Percentiles rank a stretch among this genome's conserved stretches.
phyloP scores from a whole-genome alignment of 176 grass and related monocot species.

The Oryza rufipogon region DNA sequence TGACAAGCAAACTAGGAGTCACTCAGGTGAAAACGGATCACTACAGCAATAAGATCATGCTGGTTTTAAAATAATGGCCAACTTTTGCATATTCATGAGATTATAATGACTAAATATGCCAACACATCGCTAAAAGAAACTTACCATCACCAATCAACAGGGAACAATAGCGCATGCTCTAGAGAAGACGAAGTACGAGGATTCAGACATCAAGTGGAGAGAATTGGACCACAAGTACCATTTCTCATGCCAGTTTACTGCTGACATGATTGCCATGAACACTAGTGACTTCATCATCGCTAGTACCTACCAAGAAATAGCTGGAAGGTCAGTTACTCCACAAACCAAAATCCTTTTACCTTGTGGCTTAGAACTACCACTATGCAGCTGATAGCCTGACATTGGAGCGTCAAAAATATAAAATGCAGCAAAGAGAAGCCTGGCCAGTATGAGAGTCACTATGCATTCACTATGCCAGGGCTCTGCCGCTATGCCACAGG shows the following conservation, averaged over 20 bases:
- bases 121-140: neutral
- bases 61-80: neutral
- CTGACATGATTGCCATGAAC: slow-evolving; percentile 98
- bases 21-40: slow-evolving; percentile 65
- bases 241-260: slow-evolving; percentile 98
- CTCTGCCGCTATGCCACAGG: slow-evolving; percentile 82
- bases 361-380: neutral
- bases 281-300: slow-evolving; percentile 92
- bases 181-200: slow-evolving; percentile 94
- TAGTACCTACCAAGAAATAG: slow-evolving; percentile 97
- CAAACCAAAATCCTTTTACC: neutral
- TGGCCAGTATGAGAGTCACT: slow-evolving; percentile 90
- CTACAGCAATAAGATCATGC: neutral
- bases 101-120: neutral
- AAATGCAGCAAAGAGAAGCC: slow-evolving; percentile 82
- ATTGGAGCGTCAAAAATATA: neutral
- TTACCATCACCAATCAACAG: slow-evolving; percentile 31
- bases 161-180: slow-evolving; percentile 98
- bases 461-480: slow-evolving; percentile 86
- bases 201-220: slow-evolving; percentile 94
- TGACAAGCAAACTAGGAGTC: slow-evolving; percentile 82
- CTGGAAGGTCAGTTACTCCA: slow-evolving; percentile 62
- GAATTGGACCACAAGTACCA: slow-evolving; percentile 88
- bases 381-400: neutral
- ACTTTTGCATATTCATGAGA: neutral